Percentiles rank a stretch among this genome's conserved stretches.
Conservation (phyloP, 306 rosid genomes). For the Nissolia schottii region DNA sequence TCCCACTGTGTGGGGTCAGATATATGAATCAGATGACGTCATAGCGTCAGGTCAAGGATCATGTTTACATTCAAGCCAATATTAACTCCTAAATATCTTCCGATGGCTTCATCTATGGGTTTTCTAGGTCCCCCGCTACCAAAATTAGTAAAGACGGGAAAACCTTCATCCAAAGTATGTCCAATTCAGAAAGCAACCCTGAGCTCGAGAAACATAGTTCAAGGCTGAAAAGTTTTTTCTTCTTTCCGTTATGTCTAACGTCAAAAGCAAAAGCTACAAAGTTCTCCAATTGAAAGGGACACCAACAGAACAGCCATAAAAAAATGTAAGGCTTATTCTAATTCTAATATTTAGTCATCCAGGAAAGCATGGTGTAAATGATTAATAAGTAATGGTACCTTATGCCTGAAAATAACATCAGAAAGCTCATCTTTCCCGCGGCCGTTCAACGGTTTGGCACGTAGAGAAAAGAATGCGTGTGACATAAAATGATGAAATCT, state of each 20-base stretch:
- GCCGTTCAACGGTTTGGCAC: background rate
- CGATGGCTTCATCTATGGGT: no score
- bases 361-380: background rate
- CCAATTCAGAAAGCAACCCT: background rate
- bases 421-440: conserved; percentile 6
- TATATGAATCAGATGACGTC: no score
- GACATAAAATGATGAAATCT: background rate
- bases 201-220: background rate
- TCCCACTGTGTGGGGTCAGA: no score
- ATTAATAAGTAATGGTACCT: conserved; percentile 14
- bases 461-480: background rate
- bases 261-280: background rate
- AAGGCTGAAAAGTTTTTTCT: no score
- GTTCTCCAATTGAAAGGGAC: background rate
- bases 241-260: background rate
- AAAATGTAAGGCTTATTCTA: background rate
- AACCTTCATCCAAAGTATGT: background rate
- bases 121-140: no score
- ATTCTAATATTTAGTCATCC: background rate
- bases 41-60: no score
- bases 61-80: no score
- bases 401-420: conserved; percentile 31
- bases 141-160: background rate
- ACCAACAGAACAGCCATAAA: background rate
- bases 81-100: no score